These are phyloP conservation scores for Lasiodiplodia theobromae DNA, from an alignment of 2,329 filamentous ascomycete genomes.

Conservation along the genomic window DNA sequence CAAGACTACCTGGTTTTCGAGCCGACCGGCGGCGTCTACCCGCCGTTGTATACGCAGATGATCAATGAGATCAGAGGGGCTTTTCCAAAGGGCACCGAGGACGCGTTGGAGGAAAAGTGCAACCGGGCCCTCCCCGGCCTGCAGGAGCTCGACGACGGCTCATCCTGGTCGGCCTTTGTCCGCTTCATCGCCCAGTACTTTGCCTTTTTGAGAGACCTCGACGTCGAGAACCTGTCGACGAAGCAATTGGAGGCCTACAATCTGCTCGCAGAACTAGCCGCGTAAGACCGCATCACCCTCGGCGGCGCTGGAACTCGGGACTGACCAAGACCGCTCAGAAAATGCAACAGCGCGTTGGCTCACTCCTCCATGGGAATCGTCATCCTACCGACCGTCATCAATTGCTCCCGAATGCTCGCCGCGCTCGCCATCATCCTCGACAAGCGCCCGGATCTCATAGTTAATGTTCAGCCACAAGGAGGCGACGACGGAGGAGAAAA, in stretches of 20 bases:
- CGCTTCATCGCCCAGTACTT: constrained; percentile 84
- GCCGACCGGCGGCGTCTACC: constrained; percentile 62
- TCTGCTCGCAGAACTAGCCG: constrained; percentile 74
- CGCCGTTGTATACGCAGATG: constrained; percentile 72
- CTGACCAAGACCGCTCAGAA: constrained; percentile 56
- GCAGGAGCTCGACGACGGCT: constrained; percentile 57
- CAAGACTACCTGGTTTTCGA: constrained; percentile 78
- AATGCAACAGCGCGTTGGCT: constrained; percentile 81
- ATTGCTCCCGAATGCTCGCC: constrained; percentile 79
- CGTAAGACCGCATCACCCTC: constrained; percentile 62
- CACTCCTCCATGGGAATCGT: constrained; percentile 81
- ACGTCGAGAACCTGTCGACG: constrained; percentile 70
- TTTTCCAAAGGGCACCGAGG: constrained; percentile 59
- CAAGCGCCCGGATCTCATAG: constrained; percentile 77
- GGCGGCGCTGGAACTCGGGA: neutral
- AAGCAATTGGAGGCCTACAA: constrained; percentile 71
- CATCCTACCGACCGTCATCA: constrained; percentile 83
- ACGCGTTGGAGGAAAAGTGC: constrained; percentile 68
- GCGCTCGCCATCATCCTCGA: constrained; percentile 85
- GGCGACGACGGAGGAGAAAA: constrained; percentile 65
- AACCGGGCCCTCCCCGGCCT: constrained; percentile 67
- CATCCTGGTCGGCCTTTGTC: constrained; percentile 78
- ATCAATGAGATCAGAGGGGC: constrained; percentile 69
- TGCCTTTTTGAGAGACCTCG: constrained; percentile 79
- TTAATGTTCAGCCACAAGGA: constrained; percentile 59